Base-by-base conservation (phyloP, 106 monocot genomes). In the Apostasia shenzhenica region DNA sequence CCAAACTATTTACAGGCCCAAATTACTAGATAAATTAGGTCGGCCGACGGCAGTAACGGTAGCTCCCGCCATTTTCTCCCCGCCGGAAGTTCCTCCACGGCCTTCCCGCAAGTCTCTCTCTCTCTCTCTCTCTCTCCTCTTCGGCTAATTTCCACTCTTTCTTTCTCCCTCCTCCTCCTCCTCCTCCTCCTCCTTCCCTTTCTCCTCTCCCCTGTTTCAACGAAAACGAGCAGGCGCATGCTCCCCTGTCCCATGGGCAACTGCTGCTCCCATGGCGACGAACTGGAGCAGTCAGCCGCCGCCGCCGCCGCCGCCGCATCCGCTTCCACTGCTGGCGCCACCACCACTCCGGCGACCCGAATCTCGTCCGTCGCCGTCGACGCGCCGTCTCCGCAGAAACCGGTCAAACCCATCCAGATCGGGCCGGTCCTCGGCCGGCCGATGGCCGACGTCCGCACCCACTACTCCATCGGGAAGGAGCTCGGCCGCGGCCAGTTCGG, bases 401-500 rank as follows among this genome's bases (percentile, higher is more conserved):
- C 80, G 6, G 13, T 44, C 0, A 80, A 80, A 48, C 70, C 70
- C 0, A 74, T 71, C 38, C 67, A 80, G 6, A 72, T 83, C 4
- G 87, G 87, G 3, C 72, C 72, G 8, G 83, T 87, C 7, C 80
- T 87, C 2, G 87, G 83, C 41, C 87, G 87, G 3, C 83, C 83
- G 1, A 83, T 87, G 87, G 87, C 80, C 46, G 87, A 87, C 9
- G 59, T 87, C 4, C 66, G 72, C 7, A 12, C 77, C 43, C 66
- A 69, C 0, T 87, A 83, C 67, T 50, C 80, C 6, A 80, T 87
- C 1, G 83, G 83, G 26, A 87, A 83, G 59, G 87, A 83, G 70
- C 83, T 87, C 4, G 87, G 87, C 5, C 73, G 87, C 11, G 87
- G 87, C 44, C 87, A 87, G 10, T 87, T 87, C 67, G 87, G 87